Evolutionary conservation across 2,329 filamentous ascomycete species (phyloP), one percentile per base, ranked within the genome.

Genomic region (Aspergillus clavatus): DNA sequence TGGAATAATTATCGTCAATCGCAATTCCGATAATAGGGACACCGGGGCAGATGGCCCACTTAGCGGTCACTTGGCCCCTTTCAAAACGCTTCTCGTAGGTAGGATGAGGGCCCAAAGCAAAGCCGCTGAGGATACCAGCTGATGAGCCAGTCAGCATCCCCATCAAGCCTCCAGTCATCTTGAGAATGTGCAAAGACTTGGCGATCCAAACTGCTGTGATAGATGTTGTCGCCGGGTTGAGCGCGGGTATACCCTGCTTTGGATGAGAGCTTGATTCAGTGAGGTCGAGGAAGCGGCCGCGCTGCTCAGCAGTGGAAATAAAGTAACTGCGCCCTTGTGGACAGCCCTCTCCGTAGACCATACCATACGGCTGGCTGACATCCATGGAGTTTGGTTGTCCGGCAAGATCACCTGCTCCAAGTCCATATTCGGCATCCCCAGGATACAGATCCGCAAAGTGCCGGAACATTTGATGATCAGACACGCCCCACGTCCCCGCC

Each of bases 21-120:
- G 81, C 81, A 48, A 98, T 81, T 1, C 82, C 80, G 43, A 96
- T 79, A 50, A 98, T 93, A 0, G 93, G 93, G 3, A 97, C 89
- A 31, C 93, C 93, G 2, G 93, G 93, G 60, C 89, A 89, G 10
- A 97, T 74, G 7, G 88, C 83, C 91, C 91, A 97, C 54, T 86
- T 86, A 26, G 87, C 87, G 29, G 88, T 95, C 53, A 93, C 78
- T 58, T 94, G 86, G 3, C 89, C 89, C 31, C 81, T 81, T 28
- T 77, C 74, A 52, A 84, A 81, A 45, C 84, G 78, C 43, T 81
- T 75, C 41, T 81, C 72, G 40, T 84, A 80, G 19, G 80, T 64
- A 40, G 72, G 72, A 60, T 78, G 75, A 11, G 72, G 73, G 19
- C 85, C 86, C 1, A 96, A 72, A 16, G 87, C 84, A 69, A 93